Evolutionary conservation across 768 basidiomycete species (phyloP), one percentile per base, ranked within the genome.

Genomic region (Tricholoma matsutake): DNA sequence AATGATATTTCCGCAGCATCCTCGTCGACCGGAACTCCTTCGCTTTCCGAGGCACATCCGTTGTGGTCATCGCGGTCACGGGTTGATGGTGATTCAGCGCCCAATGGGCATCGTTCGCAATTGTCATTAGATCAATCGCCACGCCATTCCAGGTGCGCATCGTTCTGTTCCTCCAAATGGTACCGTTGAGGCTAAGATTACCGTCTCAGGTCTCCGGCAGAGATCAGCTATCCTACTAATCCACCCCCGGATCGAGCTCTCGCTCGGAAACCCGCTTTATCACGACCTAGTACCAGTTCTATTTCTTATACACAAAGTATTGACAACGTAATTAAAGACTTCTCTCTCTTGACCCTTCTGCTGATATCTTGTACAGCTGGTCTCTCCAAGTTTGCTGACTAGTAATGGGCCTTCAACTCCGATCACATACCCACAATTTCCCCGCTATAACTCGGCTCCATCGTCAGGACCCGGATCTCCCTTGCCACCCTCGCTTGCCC

Each of bases 341-440:
- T 51, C 35, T 6, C 35, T 55, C 49, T 57, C 34, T 29, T 56
- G n/a, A 29, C 37, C 29, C 41, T n/a, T 32, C 25, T 61, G 16
- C 29, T 65, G 56, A 67, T 56, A 39, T 57, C 62, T 51, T 18
- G 49, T 49, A 63, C 51, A 74, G 81, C 73, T 71, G 70, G 66
- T 71, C 59, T 70, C 78, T 59, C 75, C 74, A 43, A 71, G 75
- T 63, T 67, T 66, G 63, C 56, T 73, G 64, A 73, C 74, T 54
- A 63, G 73, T 25, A 83, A 77, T 61, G 60, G 61, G 37, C 47
- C 66, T 28, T 60, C 72, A 47, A 56, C 57, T 59, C 31, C 59
- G 54, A 63, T 67, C 32, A 77, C 79, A 78, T 84, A 86, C 76
- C 83, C 83, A 35, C 72, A 76, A 70, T 78, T 82, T 63, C 57